phyloP scores from a whole-genome alignment of 1,284 basidiomycete species.

The Tilletiaria anomala region DNA sequence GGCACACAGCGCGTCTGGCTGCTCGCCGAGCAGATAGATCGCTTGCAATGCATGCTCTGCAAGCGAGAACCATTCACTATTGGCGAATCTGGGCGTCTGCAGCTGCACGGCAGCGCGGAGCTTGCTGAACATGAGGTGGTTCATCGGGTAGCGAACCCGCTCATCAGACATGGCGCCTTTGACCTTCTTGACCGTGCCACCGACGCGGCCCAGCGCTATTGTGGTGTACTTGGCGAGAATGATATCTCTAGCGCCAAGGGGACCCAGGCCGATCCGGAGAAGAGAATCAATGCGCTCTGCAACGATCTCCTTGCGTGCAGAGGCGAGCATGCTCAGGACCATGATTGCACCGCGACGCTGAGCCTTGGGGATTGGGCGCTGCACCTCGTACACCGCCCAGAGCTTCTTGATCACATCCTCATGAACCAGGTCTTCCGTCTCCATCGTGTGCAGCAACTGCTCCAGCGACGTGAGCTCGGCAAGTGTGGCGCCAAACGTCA shows the following conservation, averaged over 20 bases:
- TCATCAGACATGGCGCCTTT: slow-evolving; percentile 72
- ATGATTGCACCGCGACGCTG: slow-evolving; percentile 88
- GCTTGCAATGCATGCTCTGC: slow-evolving; percentile 95
- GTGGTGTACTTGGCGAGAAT: slow-evolving; percentile 85
- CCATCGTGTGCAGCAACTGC: slow-evolving; percentile 88
- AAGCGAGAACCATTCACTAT: slow-evolving; percentile 56
- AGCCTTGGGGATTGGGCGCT: slow-evolving; percentile 47
- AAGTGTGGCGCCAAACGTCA: slow-evolving; percentile 53
- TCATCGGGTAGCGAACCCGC: slow-evolving; percentile 73
- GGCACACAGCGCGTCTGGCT: slow-evolving; percentile 74
- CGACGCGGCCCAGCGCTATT: slow-evolving; percentile 75
- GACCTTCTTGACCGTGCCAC: slow-evolving; percentile 89
- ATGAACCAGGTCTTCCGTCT: slow-evolving; percentile 64
- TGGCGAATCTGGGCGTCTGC: slow-evolving; percentile 9
- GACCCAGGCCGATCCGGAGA: slow-evolving; percentile 75
- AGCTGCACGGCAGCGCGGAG: slow-evolving; percentile 55
- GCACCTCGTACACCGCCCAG: slow-evolving; percentile 71
- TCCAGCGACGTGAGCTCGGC: slow-evolving; percentile 92
- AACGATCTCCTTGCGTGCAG: slow-evolving; percentile 70
- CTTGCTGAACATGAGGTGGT: slow-evolving; percentile 68
- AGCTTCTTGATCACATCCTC: slow-evolving; percentile 72
- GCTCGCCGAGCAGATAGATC: slow-evolving; percentile 81
- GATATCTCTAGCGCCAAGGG: slow-evolving; percentile 57
- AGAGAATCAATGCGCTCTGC: slow-evolving; percentile 72
- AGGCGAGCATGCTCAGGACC: slow-evolving; percentile 83